These are phyloP conservation scores for Candida sp. DNA, from an alignment of 1,139 yeast species.

Conservation along the genomic window DNA sequence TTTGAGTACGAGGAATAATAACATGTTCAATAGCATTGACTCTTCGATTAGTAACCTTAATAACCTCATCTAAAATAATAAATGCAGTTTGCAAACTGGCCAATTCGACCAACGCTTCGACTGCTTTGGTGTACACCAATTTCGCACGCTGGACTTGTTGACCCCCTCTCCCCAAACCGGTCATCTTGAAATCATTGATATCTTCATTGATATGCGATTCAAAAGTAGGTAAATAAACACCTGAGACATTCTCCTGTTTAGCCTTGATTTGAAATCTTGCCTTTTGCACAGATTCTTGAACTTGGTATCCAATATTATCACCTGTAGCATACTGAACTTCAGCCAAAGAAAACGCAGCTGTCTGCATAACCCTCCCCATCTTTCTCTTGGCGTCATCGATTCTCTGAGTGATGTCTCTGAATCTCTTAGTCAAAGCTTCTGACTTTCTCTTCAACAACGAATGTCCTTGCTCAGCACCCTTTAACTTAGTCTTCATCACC, in stretches of 20 bases:
- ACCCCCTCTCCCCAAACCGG: slow-evolving; percentile 98
- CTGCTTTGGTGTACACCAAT: slow-evolving; percentile 89
- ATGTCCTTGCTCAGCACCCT: slow-evolving; percentile 98
- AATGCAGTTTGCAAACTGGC: slow-evolving; percentile 97
- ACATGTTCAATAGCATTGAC: slow-evolving; percentile 99
- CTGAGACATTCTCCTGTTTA: slow-evolving; percentile 93
- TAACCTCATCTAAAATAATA: slow-evolving; percentile 94
- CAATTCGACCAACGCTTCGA: slow-evolving; percentile 90
- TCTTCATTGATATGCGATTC: slow-evolving; percentile 80
- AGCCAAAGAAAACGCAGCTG: slow-evolving; percentile 95
- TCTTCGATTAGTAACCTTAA: slow-evolving; percentile 96
- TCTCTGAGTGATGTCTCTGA: slow-evolving; percentile 91
- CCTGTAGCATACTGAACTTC: slow-evolving; percentile 98
- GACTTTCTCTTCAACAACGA: slow-evolving; percentile 91
- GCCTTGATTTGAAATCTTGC: slow-evolving; percentile 92
- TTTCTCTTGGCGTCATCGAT: slow-evolving; percentile 95
- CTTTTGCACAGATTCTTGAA: slow-evolving; percentile 86
- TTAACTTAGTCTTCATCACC: slow-evolving; percentile 89
- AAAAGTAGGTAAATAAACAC: slow-evolving; percentile 91
- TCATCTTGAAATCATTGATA: slow-evolving; percentile 90
- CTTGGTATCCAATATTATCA: slow-evolving; percentile 90
- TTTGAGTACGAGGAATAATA: slow-evolving; percentile 95
- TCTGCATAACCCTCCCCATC: slow-evolving; percentile 99
- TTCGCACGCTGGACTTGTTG: slow-evolving; percentile 97
- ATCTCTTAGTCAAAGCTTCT: slow-evolving; percentile 93